Base-by-base conservation (phyloP, 768 basidiomycete genomes). In the Tylopilus cervinicoccineus region DNA sequence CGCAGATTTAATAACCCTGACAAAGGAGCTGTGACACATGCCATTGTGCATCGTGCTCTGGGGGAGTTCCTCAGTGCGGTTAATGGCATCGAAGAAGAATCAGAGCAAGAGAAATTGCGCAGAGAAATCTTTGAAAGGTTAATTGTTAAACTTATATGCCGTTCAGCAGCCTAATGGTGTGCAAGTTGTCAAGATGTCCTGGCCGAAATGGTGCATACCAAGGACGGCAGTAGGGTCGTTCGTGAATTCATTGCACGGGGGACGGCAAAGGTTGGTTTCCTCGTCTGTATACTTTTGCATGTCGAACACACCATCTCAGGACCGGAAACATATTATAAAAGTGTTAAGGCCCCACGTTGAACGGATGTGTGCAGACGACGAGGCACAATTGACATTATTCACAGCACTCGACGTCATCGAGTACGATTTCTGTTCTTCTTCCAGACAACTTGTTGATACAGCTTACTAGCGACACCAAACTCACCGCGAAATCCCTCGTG, bases 151-250 rank as follows among this genome's bases (percentile, higher is more conserved):
- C 12, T n/a, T 24, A 12, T 29, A 22, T 37, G 19, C 2, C 1
- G 34, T n/a, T 3, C n/a, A 47, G 17, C 12, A 23, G 9, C 2
- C 38, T 61, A 11, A 57, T 19, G 0, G 14, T 38, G 19, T 32
- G 27, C 52, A 26, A 91, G 88, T 43, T 88, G 87, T 57, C 83
- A 90, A 53, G 93, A 95, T 34, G 76, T 86, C 17, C 72, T 95
- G 7, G 85, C 93, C 0, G 93, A 96, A 62, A 88, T 95, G 77
- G 90, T 93, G 0, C 93, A 97, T 60, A 97, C 93, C 14, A 91
- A 82, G 61, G 89, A 95, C 57, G 93, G 93, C 17, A 89, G 90
- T 50, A 81, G 88, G 19, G 83, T 79, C 23, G 92, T 88, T 4
- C 81, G 93, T 36, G 85, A 93, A 53, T 88, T 96, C 64, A 75